Evolutionary conservation across 208 protist genomes (phyloP).

Genomic region (Wallacemonas collosoma): DNA sequence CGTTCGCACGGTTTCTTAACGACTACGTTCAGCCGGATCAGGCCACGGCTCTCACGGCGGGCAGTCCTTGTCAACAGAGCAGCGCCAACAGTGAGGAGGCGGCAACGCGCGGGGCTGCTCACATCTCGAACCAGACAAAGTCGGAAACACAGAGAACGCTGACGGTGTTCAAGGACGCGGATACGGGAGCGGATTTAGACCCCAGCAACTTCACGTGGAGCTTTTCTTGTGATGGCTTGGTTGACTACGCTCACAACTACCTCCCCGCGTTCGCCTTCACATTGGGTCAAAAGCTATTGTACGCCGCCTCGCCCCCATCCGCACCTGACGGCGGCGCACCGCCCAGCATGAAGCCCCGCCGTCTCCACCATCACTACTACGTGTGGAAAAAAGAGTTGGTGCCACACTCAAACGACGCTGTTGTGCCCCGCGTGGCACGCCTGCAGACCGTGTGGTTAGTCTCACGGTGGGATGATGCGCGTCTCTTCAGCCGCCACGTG

Average conservation of each 20-base stretch:
- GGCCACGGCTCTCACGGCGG: background rate
- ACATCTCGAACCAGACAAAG: too few species aligned
- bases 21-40: slow-evolving; percentile 43
- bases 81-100: too few species aligned
- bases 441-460: slow-evolving; percentile 67
- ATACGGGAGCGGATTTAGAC: slow-evolving; percentile 24
- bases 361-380: slow-evolving; percentile 34
- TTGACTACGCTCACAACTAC: slow-evolving; percentile 26
- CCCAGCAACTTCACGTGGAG: slow-evolving; percentile 9
- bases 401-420: background rate
- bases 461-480: slow-evolving; percentile 51
- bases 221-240: slow-evolving; percentile 3
- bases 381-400: slow-evolving; percentile 56
- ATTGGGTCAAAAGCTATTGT: slow-evolving; percentile 64
- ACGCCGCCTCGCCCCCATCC: background rate
- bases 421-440: slow-evolving; percentile 17
- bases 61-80: too few species aligned
- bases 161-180: slow-evolving; percentile 57
- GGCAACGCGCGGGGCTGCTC: too few species aligned
- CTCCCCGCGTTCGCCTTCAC: slow-evolving; percentile 74
- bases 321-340: background rate
- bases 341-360: slow-evolving; percentile 4
- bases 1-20: slow-evolving; percentile 63
- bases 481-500: slow-evolving; percentile 30
- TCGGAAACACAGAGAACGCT: background rate